Evolutionary conservation across 192 early-diverging fungal species (phyloP).

Genomic region (Allomyces arbusculus): DNA sequence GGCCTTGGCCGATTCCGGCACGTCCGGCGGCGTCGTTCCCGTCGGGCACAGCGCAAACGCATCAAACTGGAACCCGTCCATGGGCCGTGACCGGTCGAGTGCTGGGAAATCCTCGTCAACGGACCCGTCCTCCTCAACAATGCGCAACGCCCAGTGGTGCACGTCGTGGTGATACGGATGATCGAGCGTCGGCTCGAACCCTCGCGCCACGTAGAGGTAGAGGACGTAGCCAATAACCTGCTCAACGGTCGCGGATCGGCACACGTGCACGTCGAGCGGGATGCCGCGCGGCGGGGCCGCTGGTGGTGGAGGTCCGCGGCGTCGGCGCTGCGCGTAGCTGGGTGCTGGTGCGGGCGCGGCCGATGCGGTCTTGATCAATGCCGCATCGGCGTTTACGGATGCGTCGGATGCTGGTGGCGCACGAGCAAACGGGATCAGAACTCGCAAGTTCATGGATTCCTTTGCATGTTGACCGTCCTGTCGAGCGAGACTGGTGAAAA

Average conservation of each 20-base stretch:
- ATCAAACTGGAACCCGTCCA: slow-evolving; percentile 69
- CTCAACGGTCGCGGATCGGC: slow-evolving; percentile 62
- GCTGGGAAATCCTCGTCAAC: slow-evolving; percentile 95
- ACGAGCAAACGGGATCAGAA: background rate
- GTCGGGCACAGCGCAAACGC: slow-evolving; percentile 61
- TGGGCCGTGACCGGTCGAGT: slow-evolving; percentile 66
- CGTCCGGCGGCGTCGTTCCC: background rate
- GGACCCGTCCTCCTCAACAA: slow-evolving; percentile 86
- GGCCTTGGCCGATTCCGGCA: slow-evolving; percentile 6
- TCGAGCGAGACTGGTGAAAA: background rate
- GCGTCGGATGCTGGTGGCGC: background rate
- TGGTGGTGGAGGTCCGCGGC: too few relatives aligned
- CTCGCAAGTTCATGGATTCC: background rate
- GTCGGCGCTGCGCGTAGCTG: too few relatives aligned
- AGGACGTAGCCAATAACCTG: slow-evolving; percentile 85
- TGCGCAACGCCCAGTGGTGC: slow-evolving; percentile 67
- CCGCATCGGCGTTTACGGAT: background rate
- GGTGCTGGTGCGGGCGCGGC: too few relatives aligned
- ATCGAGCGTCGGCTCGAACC: slow-evolving; percentile 36
- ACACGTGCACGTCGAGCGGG: slow-evolving; percentile 47
- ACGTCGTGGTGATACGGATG: slow-evolving; percentile 35
- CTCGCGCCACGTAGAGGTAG: slow-evolving; percentile 65
- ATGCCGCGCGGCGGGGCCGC: slow-evolving; percentile 6
- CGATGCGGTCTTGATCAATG: too few relatives aligned
- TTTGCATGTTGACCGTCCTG: background rate